Conservation (phyloP, 257 asterid species). For the Plantago major region DNA sequence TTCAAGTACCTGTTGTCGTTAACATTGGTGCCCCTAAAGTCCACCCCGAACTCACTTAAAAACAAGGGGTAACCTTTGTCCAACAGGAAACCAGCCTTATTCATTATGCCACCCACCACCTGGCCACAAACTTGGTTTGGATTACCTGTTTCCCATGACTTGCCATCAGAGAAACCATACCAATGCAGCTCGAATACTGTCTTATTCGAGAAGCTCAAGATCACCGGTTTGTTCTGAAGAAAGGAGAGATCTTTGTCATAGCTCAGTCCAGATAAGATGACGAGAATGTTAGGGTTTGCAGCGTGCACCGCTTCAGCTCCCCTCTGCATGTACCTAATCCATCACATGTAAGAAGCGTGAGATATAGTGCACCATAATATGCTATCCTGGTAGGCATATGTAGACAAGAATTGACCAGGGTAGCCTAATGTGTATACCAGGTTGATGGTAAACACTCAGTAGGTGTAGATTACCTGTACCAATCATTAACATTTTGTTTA, state of each 20-base stretch:
- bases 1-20: slow-evolving; percentile 83
- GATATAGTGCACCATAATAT: too few relatives aligned
- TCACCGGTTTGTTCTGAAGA: slow-evolving; percentile 36
- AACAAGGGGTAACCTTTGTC: slow-evolving; percentile 89
- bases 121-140: slow-evolving; percentile 79
- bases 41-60: slow-evolving; percentile 81
- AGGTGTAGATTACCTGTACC: slow-evolving; percentile 66
- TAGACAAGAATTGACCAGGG: too few relatives aligned
- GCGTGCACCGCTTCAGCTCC: slow-evolving; percentile 94
- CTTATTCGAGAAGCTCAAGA: slow-evolving; percentile 53
- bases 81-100: slow-evolving; percentile 53
- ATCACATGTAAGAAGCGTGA: neutral
- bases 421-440: too few relatives aligned
- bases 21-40: slow-evolving; percentile 71
- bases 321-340: slow-evolving; percentile 63
- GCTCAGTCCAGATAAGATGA: slow-evolving; percentile 70
- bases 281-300: slow-evolving; percentile 64
- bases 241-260: slow-evolving; percentile 73
- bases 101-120: slow-evolving; percentile 36
- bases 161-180: slow-evolving; percentile 75
- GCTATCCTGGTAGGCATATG: too few relatives aligned
- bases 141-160: slow-evolving; percentile 59
- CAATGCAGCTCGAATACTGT: slow-evolving; percentile 76
- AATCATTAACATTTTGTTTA: slow-evolving; percentile 63
- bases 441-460: too few relatives aligned